Base-by-base conservation (phyloP, 352 stramenopile species). In the Phytophthora pinifolia region DNA sequence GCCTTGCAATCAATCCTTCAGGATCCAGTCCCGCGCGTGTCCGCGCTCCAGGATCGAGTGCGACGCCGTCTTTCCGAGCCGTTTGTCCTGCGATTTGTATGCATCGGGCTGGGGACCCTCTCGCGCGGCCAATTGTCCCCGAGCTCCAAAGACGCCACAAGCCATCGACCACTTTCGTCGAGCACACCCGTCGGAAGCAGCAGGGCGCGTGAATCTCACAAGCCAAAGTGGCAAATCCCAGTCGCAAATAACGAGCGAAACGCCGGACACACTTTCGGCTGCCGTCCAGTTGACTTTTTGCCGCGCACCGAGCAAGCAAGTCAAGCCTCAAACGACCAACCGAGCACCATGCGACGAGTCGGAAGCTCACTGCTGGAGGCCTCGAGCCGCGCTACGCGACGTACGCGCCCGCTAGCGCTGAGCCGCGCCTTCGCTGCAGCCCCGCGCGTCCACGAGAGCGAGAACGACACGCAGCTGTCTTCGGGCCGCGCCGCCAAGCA, bases 281-380 rank as follows among this genome's bases (percentile, higher is more conserved):
- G 39, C 27, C 9, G 22, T 41, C 43, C 51, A 61, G 20, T 62
- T 66, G 51, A 39, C 51, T 35, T 58, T 35, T 48, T 66, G n/a
- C 37, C 38, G 13, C 32, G 41, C 7, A 49, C 15, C 33, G 10
- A 46, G 25, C 43, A 46, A 46, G 43, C 31, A 35, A 15, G 38
- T 34, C 36, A 47, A 37, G 25, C 47, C 6, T 7, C 8, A 54
- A 7, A 14, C 30, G 13, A 44, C 22, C 6, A 27, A 27, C 13
- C 34, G 14, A 45, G 9, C 9, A 20, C 27, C 46, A 70, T 70
- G 62, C 62, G 50, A 56, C 62, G 62, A 32, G 60, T 64, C 25
- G 48, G 54, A 3, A 49, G 42, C 43, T 50, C 45, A 1, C 12
- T 70, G 20, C 27, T 70, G 9, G 41, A 58, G 6, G 38, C 17